Conservation (phyloP, 2,329 filamentous ascomycete genomes). For the Rhinocladiella mackenziei region DNA sequence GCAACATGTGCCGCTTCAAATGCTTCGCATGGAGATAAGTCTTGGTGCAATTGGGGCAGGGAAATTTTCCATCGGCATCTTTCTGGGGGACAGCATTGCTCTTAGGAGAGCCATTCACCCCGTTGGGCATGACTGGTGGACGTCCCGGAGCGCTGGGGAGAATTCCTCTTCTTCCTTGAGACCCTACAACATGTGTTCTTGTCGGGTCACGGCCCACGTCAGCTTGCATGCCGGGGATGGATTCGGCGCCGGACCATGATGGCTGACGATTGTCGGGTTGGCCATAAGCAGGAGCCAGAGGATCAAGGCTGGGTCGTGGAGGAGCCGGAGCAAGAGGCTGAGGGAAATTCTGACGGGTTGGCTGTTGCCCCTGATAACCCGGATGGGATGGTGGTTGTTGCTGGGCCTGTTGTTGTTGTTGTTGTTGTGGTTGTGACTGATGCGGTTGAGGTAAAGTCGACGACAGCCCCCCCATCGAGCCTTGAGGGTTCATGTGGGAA, state of each 20-base stretch:
- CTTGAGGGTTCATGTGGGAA: constrained; percentile 39
- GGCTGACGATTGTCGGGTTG: constrained; percentile 50
- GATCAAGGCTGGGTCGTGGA: constrained; percentile 57
- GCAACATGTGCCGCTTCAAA: constrained; percentile 87
- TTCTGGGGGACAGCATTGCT: constrained; percentile 83
- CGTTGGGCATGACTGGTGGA: constrained; percentile 65
- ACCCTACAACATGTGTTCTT: constrained; percentile 83
- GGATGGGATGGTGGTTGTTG: constrained; percentile 39
- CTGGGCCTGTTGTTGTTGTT: constrained; percentile 39
- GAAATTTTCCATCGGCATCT: constrained; percentile 96
- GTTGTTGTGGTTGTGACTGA: not conserved
- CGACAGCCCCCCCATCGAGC: constrained; percentile 41
- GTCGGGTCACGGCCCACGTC: constrained; percentile 43
- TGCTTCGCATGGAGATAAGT: constrained; percentile 97
- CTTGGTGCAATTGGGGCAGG: constrained; percentile 96
- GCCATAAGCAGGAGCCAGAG: constrained; percentile 59
- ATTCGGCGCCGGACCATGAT: constrained; percentile 39
- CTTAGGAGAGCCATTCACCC: constrained; percentile 64
- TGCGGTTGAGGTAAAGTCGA: constrained; percentile 34
- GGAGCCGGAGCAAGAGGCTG: constrained; percentile 74
- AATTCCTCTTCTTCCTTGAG: constrained; percentile 86
- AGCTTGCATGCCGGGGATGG: constrained; percentile 38
- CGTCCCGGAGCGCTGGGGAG: constrained; percentile 85
- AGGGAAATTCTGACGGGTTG: constrained; percentile 64
- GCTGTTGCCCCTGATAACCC: constrained; percentile 49